phyloP scores from a whole-genome alignment of 768 basidiomycete genomes.

The Podaxis sp. region DNA sequence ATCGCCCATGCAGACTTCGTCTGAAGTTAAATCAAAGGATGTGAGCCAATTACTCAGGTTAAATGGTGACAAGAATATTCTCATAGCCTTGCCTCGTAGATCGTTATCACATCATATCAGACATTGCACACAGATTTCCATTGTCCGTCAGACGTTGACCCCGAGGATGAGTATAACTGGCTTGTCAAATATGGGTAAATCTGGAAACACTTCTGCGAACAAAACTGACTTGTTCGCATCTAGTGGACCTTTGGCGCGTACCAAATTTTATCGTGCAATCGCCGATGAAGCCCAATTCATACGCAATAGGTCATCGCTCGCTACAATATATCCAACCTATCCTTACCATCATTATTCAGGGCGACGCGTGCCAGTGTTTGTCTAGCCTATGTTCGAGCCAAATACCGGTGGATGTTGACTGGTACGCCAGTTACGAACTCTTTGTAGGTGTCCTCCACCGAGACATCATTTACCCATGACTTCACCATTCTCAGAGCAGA shows the following conservation, averaged over 20 bases:
- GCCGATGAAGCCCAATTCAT: constrained; percentile 81
- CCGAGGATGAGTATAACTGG: constrained; percentile 44
- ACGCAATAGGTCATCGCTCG: constrained; percentile 46
- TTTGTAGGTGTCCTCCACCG: constrained; percentile 32
- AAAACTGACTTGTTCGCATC: not conserved
- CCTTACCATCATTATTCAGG: constrained; percentile 21
- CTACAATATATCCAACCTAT: not conserved
- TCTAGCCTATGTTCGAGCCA: constrained; percentile 55
- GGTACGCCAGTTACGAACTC: constrained; percentile 75
- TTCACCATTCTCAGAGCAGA: constrained; percentile 43
- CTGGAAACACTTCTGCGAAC: not conserved
- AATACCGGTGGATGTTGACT: constrained; percentile 76
- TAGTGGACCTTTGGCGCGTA: constrained; percentile 58
- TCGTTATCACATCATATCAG: constrained; percentile 76
- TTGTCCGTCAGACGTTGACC: constrained; percentile 43
- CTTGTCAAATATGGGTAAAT: constrained; percentile 45
- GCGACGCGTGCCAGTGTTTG: constrained; percentile 54
- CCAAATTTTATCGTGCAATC: constrained; percentile 64
- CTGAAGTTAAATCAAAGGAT: constrained; percentile 48
- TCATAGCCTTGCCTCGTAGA: constrained; percentile 26
- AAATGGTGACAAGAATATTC: not conserved
- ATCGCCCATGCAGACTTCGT: constrained; percentile 27
- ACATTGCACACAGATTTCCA: constrained; percentile 59
- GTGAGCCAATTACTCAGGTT: constrained; percentile 25
- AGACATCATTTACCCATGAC: not conserved